Evolutionary conservation across 2,329 filamentous ascomycete species (phyloP).

Genomic region (Nemania bipapillata): DNA sequence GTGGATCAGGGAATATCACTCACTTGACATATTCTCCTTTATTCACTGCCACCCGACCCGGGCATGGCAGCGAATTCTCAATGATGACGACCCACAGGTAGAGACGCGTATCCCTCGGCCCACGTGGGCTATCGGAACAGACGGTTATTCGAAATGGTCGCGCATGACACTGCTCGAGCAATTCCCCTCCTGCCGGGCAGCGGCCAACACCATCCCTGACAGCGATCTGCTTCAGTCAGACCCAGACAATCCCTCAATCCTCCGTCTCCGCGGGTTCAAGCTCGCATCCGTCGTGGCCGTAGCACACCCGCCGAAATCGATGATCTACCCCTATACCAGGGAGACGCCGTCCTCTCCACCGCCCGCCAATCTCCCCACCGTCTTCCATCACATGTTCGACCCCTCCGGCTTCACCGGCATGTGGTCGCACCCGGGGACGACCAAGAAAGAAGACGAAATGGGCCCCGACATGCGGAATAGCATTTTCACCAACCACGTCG

Average conservation of each 20-base stretch:
- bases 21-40: neutral
- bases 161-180: constrained; percentile 1
- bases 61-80: constrained; percentile 3
- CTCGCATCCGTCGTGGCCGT: neutral
- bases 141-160: neutral
- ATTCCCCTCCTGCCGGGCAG: no score
- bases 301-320: neutral
- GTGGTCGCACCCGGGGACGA: neutral
- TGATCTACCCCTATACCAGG: neutral
- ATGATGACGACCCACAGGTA: neutral
- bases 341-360: no score
- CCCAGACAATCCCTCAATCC: neutral
- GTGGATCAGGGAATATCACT: neutral
- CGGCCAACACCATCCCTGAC: no score
- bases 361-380: neutral
- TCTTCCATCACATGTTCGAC: neutral
- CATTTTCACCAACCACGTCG: neutral
- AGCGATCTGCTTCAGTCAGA: no score
- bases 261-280: neutral
- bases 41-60: neutral
- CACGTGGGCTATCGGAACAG: neutral
- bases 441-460: neutral
- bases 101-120: neutral
- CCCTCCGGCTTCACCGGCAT: neutral
- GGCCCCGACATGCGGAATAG: neutral